These are phyloP conservation scores for Gossypium davidsonii DNA, from an alignment of 441 rosid species.

Conservation along the genomic window DNA sequence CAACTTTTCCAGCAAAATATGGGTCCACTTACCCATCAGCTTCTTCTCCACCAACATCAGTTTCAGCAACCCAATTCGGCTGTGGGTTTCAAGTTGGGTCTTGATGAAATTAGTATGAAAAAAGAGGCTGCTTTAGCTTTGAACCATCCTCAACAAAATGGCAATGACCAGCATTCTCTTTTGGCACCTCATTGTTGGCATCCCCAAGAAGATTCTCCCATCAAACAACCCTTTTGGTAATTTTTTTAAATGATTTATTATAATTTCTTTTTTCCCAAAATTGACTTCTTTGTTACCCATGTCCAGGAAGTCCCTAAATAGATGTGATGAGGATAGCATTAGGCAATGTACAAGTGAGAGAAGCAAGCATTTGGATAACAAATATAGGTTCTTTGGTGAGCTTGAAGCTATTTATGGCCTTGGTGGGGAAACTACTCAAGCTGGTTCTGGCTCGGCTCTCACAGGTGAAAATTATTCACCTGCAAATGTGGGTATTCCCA, in stretches of 20 bases:
- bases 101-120: conserved; percentile 19
- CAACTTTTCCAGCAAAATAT: conserved; percentile 14
- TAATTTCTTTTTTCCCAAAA: neutral
- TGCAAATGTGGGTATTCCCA: conserved; percentile 4
- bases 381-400: conserved; percentile 28
- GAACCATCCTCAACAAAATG: conserved; percentile 6
- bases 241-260: neutral
- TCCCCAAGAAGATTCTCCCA: conserved; percentile 29
- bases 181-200: conserved; percentile 26
- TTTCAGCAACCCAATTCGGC: conserved; percentile 17
- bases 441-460: conserved; percentile 34
- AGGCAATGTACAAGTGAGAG: conserved; percentile 10
- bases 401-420: conserved; percentile 40
- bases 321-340: neutral
- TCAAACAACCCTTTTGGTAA: conserved; percentile 40
- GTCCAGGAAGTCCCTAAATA: conserved; percentile 28
- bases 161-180: conserved; percentile 14
- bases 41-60: conserved; percentile 18
- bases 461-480: conserved; percentile 28
- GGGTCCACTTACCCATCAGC: conserved; percentile 15
- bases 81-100: conserved; percentile 35
- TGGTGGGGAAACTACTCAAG: conserved; percentile 23
- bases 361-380: conserved; percentile 21
- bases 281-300: conserved; percentile 12
- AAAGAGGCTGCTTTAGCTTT: conserved; percentile 1